Base-by-base conservation (phyloP, 139 green algal species). In the Closterium sp. region DNA sequence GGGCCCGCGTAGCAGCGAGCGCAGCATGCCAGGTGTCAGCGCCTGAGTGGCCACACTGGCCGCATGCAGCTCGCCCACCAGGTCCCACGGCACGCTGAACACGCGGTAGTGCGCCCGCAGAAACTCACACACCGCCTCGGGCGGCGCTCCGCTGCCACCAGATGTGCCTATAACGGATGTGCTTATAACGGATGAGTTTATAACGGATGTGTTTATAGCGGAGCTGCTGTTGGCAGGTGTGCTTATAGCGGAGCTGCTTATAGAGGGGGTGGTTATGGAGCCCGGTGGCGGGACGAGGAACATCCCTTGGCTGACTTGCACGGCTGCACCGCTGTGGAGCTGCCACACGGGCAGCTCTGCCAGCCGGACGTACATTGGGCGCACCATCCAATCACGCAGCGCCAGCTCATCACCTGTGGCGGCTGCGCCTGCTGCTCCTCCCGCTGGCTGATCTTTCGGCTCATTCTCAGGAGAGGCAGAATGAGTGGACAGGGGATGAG, bases 341-440 rank as follows among this genome's bases (percentile, higher is more conserved):
- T 92, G 95, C 95, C 95, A 97, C 34, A 96, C 70, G 29, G 94
- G 93, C 87, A 95, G 87, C 28, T 94, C 70, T 1, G 96, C 90
- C 1, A 92, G 86, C 2, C 32, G 79, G 70, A 86, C 91, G 92
- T 97, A 97, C 91, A 97, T 34, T 5, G 88, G 91, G 42, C 50
- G 50, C 31, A 92, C 45, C 22, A 93, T 91, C 73, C n/a, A 32
- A 34, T 92, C 92, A 24, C 29, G 62, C 31, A 93, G 79, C 19
- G 86, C 88, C 29, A 34, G 9, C 62, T 79, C 62, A 79, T 79
- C 62, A 4, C 62, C 17, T 79, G 62, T 38, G 21, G 87, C 27
- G 11, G 28, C 28, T 79, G 87, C 22, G 31, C 11, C 87, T 28
- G 30, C 87, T 79, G 62, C 62, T 79, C 1, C 62, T 79, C 42